A percentile compares a stretch with the other conserved stretches of the same genome.
These are phyloP conservation scores for Astragalus membranaceus DNA, from an alignment of 306 rosid species.

Conservation along the genomic window DNA sequence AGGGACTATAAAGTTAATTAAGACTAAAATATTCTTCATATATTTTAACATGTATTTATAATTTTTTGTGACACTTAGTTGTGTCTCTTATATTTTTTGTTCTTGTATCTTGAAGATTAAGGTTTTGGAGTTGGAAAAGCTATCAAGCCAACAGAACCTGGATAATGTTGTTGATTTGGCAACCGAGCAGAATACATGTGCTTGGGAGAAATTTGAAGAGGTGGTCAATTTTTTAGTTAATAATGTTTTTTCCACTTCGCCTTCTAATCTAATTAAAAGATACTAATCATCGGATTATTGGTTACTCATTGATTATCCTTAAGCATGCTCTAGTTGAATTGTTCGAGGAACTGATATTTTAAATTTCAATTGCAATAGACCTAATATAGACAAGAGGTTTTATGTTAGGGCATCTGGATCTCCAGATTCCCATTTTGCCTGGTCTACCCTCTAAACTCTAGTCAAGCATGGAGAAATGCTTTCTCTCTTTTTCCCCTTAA, in stretches of 20 bases:
- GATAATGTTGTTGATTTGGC: conserved; percentile 68
- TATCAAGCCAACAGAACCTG: conserved; percentile 70
- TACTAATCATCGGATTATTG: neutral
- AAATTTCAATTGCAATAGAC: neutral
- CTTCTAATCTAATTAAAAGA: conserved; percentile 1
- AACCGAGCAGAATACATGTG: conserved; percentile 60
- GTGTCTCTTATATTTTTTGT: conserved; percentile 1
- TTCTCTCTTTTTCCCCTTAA: neutral
- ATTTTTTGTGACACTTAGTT: neutral
- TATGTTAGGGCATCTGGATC: neutral
- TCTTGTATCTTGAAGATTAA: conserved; percentile 51
- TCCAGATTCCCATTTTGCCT: neutral
- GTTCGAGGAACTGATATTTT: neutral
- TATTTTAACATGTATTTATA: neutral
- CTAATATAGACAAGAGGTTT: neutral
- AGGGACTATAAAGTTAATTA: neutral
- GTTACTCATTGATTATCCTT: neutral
- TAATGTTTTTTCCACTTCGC: neutral
- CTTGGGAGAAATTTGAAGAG: conserved; percentile 63
- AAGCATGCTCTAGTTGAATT: conserved; percentile 3
- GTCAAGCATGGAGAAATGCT: neutral
- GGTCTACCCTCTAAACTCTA: neutral
- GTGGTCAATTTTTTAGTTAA: conserved; percentile 35
- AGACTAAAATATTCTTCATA: neutral
- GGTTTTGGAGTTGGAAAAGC: conserved; percentile 66